A percentile compares a stretch with the other conserved stretches of the same genome.
Evolutionary conservation across 2,329 filamentous ascomycete genomes (phyloP).

Genomic region (Verticillium isaacii): DNA sequence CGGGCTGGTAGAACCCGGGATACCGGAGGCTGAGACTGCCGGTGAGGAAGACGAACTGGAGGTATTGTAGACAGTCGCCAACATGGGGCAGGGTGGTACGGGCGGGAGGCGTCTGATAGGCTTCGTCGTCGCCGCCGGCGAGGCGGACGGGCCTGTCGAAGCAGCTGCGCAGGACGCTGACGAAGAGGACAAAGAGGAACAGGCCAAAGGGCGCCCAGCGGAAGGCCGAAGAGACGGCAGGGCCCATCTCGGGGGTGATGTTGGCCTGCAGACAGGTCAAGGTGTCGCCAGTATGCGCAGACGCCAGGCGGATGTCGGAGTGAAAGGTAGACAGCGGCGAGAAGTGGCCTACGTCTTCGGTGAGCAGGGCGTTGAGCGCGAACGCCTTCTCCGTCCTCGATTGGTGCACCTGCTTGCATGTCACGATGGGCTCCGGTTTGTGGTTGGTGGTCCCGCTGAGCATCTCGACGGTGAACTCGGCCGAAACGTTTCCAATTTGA

Average conservation of each 20-base stretch:
- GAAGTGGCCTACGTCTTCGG: slow-evolving; percentile 7
- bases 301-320: slow-evolving; percentile 6
- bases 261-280: slow-evolving; percentile 11
- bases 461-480: not conserved
- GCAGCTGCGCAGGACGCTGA: slow-evolving; percentile 2
- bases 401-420: not conserved
- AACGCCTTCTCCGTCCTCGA: not conserved
- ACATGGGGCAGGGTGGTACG: slow-evolving; percentile 14
- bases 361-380: not conserved
- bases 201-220: slow-evolving; percentile 11
- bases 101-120: not conserved
- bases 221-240: slow-evolving; percentile 5
- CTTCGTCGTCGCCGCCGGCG: slow-evolving; percentile 2
- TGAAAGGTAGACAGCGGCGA: slow-evolving; percentile 12
- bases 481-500: not conserved
- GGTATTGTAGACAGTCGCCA: slow-evolving; percentile 63
- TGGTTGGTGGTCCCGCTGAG: not conserved
- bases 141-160: slow-evolving; percentile 1
- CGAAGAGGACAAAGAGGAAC: slow-evolving; percentile 13
- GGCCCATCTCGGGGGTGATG: slow-evolving; percentile 11
- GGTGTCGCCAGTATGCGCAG: not conserved
- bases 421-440: not conserved
- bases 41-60: slow-evolving; percentile 70
- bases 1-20: slow-evolving; percentile 69
- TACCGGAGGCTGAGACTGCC: slow-evolving; percentile 67